Conservation (phyloP, 805 yeast species). For the Saccharomycopsis vini region DNA sequence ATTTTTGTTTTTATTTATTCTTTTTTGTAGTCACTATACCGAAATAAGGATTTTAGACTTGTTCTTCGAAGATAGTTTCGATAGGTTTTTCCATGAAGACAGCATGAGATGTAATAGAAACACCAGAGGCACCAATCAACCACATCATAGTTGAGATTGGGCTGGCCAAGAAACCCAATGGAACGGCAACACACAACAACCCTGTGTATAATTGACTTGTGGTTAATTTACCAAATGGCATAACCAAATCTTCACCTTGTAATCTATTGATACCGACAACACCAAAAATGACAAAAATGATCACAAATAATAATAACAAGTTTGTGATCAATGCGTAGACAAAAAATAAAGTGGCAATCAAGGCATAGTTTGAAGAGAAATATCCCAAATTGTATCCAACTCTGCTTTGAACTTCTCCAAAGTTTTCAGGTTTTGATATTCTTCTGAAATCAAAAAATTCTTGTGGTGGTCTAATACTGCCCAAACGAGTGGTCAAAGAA, state of each 20-base stretch:
- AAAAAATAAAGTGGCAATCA: constrained; percentile 62
- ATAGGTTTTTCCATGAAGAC: constrained; percentile 89
- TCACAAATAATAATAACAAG: constrained; percentile 72
- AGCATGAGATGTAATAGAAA: constrained; percentile 77
- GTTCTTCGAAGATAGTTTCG: constrained; percentile 89
- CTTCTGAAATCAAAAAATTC: constrained; percentile 91
- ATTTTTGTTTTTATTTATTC: too few species aligned
- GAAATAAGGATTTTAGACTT: too few species aligned
- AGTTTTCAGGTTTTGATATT: constrained; percentile 81
- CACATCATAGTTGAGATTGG: constrained; percentile 87
- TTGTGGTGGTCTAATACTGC: constrained; percentile 78
- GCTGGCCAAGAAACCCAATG: constrained; percentile 78
- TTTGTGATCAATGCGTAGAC: constrained; percentile 86
- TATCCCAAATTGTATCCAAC: constrained; percentile 79
- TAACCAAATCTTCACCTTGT: constrained; percentile 72
- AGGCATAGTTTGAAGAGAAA: constrained; percentile 77
- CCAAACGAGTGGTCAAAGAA: constrained; percentile 50
- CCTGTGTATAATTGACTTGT: constrained; percentile 80
- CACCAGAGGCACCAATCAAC: constrained; percentile 81
- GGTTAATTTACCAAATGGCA: constrained; percentile 64
- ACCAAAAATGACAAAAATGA: constrained; percentile 65
- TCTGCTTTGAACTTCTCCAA: constrained; percentile 83
- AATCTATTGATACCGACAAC: constrained; percentile 68
- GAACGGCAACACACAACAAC: constrained; percentile 64
- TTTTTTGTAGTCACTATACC: too few species aligned